phyloP scores from a whole-genome alignment of 257 asterid genomes.

The Capsicum chinense region DNA sequence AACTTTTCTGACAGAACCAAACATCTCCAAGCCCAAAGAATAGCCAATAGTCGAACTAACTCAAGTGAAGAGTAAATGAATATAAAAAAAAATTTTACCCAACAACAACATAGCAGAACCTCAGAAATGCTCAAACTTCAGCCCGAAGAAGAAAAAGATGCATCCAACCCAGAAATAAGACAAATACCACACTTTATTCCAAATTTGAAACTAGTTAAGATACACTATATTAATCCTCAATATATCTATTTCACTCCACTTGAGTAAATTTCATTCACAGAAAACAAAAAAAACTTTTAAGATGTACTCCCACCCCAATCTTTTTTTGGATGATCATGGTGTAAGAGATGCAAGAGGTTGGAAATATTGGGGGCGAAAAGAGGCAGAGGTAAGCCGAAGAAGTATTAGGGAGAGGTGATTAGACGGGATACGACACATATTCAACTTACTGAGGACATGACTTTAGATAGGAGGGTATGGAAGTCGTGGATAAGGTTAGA shows the following conservation, averaged over 20 bases:
- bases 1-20: not conserved
- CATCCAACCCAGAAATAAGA: not conserved
- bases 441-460: too few relatives aligned
- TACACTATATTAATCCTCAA: not conserved
- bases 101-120: not conserved
- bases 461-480: too few relatives aligned
- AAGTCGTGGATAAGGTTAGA: too few relatives aligned
- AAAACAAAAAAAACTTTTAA: not conserved
- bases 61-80: not conserved
- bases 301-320: not conserved
- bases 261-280: not conserved
- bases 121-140: not conserved
- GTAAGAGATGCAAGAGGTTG: too few relatives aligned
- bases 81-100: not conserved
- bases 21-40: not conserved
- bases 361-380: too few relatives aligned
- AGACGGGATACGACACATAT: too few relatives aligned
- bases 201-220: not conserved
- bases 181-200: not conserved
- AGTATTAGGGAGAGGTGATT: too few relatives aligned
- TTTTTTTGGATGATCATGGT: too few relatives aligned
- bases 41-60: not conserved
- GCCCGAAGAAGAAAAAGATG: not conserved
- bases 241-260: not conserved
- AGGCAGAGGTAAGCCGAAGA: too few relatives aligned